phyloP scores from a whole-genome alignment of 2,329 filamentous ascomycete species.

The Escovopsis sp. region DNA sequence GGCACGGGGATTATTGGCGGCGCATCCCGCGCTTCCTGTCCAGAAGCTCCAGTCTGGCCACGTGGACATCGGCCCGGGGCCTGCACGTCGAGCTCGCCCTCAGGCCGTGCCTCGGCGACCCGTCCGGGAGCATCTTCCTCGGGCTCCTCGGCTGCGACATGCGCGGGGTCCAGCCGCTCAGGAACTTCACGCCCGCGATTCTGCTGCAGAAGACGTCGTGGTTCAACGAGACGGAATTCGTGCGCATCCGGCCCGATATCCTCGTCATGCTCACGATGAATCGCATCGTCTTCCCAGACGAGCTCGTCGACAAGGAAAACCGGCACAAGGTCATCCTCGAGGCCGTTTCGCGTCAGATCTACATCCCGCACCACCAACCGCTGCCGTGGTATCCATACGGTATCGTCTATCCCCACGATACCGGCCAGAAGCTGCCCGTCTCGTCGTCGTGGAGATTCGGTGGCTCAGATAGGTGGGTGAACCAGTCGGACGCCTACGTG shows the following conservation, averaged over 20 bases:
- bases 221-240: constrained; percentile 15
- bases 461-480: constrained; percentile 11
- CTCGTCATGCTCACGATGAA: constrained; percentile 14
- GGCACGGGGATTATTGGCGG: constrained; percentile 8
- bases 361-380: constrained; percentile 10
- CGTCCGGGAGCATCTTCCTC: constrained; percentile 14
- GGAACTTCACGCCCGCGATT: constrained; percentile 8
- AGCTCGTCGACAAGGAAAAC: constrained; percentile 7
- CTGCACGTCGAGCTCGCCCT: constrained; percentile 13
- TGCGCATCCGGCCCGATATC: constrained; percentile 13
- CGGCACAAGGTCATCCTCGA: constrained; percentile 5
- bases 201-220: constrained; percentile 16
- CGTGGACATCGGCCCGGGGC: constrained; percentile 12
- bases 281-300: constrained; percentile 12
- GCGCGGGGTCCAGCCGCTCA: constrained; percentile 5
- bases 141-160: constrained; percentile 16
- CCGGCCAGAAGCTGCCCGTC: too few relatives aligned
- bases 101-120: constrained; percentile 14
- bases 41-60: constrained; percentile 9
- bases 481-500: constrained; percentile 10
- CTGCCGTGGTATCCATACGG: constrained; percentile 11
- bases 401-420: constrained; percentile 11
- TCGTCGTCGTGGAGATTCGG: too few relatives aligned
- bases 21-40: constrained; percentile 13
- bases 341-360: constrained; percentile 8